Conservation (phyloP, 257 asterid genomes). For the Primulina eburnea region DNA sequence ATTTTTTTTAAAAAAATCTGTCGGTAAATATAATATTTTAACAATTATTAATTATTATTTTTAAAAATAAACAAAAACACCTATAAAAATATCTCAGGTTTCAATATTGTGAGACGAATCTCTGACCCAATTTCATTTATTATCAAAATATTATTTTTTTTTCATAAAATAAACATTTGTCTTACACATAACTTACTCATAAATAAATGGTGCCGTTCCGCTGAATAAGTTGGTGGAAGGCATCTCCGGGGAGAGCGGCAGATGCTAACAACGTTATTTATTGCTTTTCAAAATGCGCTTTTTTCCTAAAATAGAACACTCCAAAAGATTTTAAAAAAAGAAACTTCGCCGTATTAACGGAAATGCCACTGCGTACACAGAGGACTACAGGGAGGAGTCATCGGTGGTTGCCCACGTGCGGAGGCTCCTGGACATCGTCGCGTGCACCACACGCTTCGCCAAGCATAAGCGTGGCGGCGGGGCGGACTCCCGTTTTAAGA, state of each 20-base stretch:
- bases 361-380: constrained; percentile 55
- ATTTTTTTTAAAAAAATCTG: too few species aligned
- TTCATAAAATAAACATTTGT: too few species aligned
- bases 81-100: too few species aligned
- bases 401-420: constrained; percentile 80
- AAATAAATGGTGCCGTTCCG: neutral
- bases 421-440: constrained; percentile 88
- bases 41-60: too few species aligned
- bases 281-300: neutral
- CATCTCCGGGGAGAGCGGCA: neutral
- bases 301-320: neutral
- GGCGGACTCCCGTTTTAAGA: constrained; percentile 49
- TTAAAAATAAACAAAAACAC: too few species aligned
- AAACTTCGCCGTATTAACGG: constrained; percentile 31
- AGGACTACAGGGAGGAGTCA: constrained; percentile 77
- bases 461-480: constrained; percentile 52
- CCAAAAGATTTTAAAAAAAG: too few species aligned
- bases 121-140: too few species aligned
- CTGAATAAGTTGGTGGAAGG: neutral
- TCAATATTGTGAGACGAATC: too few species aligned
- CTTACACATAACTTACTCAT: too few species aligned
- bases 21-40: too few species aligned
- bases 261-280: too few species aligned
- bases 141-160: too few species aligned
- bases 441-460: constrained; percentile 94